Conservation (phyloP, 257 asterid species). For the Solanum chiquidenum region DNA sequence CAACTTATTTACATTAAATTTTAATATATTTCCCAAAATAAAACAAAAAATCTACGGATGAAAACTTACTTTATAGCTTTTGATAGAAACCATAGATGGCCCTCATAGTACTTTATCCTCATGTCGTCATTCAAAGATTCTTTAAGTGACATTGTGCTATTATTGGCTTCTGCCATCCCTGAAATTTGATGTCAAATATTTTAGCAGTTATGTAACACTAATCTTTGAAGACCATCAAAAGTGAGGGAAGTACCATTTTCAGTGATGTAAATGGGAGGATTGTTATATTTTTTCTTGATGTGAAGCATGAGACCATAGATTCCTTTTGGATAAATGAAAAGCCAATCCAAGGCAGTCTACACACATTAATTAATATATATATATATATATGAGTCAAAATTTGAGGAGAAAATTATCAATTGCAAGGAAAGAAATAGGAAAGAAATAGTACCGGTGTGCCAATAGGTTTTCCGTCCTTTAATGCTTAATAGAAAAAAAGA, state of each 20-base stretch:
- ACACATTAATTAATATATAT: neutral
- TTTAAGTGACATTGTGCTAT: slow-evolving; percentile 2
- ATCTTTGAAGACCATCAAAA: neutral
- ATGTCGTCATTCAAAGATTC: slow-evolving; percentile 8
- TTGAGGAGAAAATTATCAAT: neutral
- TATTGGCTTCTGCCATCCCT: slow-evolving; percentile 15
- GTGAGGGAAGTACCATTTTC: slow-evolving; percentile 10
- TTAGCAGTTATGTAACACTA: neutral
- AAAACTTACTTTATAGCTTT: slow-evolving; percentile 14
- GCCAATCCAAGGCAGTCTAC: slow-evolving; percentile 16
- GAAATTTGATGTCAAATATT: neutral
- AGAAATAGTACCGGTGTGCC: slow-evolving; percentile 2
- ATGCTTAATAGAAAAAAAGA: neutral
- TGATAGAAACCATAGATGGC: slow-evolving; percentile 16
- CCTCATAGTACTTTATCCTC: slow-evolving; percentile 11
- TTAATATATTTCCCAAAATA: too few species aligned
- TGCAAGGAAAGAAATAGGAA: neutral
- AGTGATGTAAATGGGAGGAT: slow-evolving; percentile 17
- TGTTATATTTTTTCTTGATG: slow-evolving; percentile 15
- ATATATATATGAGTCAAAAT: neutral
- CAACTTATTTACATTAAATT: neutral
- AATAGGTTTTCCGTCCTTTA: slow-evolving; percentile 4
- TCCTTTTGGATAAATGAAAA: slow-evolving; percentile 19
- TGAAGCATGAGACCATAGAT: slow-evolving; percentile 17
- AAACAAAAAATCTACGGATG: neutral